These are phyloP conservation scores for Epichloe sp. DNA, from an alignment of 2,329 filamentous ascomycete species.

Conservation along the genomic window DNA sequence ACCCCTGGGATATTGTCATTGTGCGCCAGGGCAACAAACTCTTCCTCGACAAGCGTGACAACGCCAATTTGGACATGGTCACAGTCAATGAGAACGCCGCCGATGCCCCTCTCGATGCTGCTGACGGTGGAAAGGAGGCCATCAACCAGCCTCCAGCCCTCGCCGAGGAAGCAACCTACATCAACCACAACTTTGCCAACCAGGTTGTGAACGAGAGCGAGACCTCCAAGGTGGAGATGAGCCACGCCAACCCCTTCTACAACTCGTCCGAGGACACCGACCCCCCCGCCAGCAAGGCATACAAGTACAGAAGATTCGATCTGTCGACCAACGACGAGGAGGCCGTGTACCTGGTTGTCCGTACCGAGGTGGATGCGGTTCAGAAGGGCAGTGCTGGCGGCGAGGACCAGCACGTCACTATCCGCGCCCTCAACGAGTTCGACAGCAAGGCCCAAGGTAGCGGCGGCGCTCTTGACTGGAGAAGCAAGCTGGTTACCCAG, in stretches of 20 bases:
- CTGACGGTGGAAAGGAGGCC: slow-evolving; percentile 83
- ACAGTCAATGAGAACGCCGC: slow-evolving; percentile 98
- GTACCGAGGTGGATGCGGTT: slow-evolving; percentile 89
- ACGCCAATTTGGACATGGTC: slow-evolving; percentile 88
- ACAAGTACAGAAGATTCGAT: slow-evolving; percentile 97
- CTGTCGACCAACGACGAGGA: slow-evolving; percentile 90
- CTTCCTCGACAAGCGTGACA: slow-evolving; percentile 97
- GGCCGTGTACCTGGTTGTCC: slow-evolving; percentile 82
- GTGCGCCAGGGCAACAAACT: slow-evolving; percentile 88
- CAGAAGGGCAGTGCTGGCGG: slow-evolving; percentile 89
- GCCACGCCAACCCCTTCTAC: slow-evolving; percentile 93
- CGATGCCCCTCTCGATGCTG: slow-evolving; percentile 82
- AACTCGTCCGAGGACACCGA: slow-evolving; percentile 86
- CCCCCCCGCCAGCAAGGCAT: slow-evolving; percentile 87
- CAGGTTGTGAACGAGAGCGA: slow-evolving; percentile 83
- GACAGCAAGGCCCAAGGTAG: slow-evolving; percentile 95
- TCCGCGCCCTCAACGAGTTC: slow-evolving; percentile 98
- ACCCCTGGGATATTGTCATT: slow-evolving; percentile 97
- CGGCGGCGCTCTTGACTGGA: slow-evolving; percentile 92
- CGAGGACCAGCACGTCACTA: slow-evolving; percentile 79
- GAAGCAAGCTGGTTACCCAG: slow-evolving; percentile 85
- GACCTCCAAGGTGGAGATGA: slow-evolving; percentile 66
- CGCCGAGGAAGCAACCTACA: slow-evolving; percentile 95
- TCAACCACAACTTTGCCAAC: slow-evolving; percentile 99
- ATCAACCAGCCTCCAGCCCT: slow-evolving; percentile 91